These are phyloP conservation scores for Pyrenophora tritici-repentis DNA, from an alignment of 2,329 filamentous ascomycete genomes.

Conservation along the genomic window DNA sequence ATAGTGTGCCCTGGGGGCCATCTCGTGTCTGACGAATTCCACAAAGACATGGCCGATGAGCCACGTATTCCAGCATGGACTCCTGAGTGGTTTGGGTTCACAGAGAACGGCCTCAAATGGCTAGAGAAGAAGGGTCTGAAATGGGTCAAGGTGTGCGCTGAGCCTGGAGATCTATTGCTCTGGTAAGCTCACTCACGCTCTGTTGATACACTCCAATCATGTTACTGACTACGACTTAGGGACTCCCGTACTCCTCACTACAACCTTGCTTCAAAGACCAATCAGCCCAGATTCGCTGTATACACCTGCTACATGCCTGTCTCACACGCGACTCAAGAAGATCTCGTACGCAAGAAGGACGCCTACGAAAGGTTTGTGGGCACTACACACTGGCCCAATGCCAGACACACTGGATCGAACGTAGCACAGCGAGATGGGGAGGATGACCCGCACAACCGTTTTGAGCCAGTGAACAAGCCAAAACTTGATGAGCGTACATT, in stretches of 20 bases:
- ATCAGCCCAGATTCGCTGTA: slow-evolving; percentile 32
- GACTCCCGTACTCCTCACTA: too few relatives aligned
- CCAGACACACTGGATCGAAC: slow-evolving; percentile 40
- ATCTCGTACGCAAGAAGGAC: slow-evolving; percentile 39
- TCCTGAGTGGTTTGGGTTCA: slow-evolving; percentile 44
- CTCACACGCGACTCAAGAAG: slow-evolving; percentile 39
- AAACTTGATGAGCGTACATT: slow-evolving; percentile 51
- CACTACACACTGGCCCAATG: slow-evolving; percentile 47
- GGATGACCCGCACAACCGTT: slow-evolving; percentile 43
- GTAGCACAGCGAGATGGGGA: slow-evolving; percentile 38
- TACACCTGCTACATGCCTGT: slow-evolving; percentile 48
- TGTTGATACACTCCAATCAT: too few relatives aligned
- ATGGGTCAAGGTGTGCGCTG: slow-evolving; percentile 48
- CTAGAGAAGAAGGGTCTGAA: slow-evolving; percentile 48
- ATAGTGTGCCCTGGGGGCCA: slow-evolving; percentile 44
- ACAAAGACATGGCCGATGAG: slow-evolving; percentile 29
- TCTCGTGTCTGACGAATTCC: slow-evolving; percentile 39
- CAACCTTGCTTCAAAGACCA: slow-evolving; percentile 33
- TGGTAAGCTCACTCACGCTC: too few relatives aligned
- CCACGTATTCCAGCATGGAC: slow-evolving; percentile 38
- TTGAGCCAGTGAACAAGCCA: slow-evolving; percentile 49
- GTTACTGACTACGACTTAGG: too few relatives aligned
- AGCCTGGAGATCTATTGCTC: slow-evolving; percentile 49
- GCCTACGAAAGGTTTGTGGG: slow-evolving; percentile 19
- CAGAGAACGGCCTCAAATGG: slow-evolving; percentile 47